Evolutionary conservation across 2,329 filamentous ascomycete genomes (phyloP).

Genomic region (Nemania bipapillata): DNA sequence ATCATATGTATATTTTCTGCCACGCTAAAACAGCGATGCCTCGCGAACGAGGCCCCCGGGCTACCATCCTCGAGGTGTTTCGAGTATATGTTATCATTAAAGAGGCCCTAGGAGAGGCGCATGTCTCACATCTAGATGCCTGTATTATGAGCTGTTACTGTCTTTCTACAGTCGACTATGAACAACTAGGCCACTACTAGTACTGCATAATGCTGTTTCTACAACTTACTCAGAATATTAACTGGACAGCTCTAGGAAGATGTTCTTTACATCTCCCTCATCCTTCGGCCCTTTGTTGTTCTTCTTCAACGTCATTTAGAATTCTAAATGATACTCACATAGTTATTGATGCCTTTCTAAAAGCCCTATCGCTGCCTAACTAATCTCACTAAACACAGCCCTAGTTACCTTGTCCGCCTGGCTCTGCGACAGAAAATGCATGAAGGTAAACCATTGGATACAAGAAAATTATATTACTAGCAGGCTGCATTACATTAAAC

Average conservation of each 20-base stretch:
- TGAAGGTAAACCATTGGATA: no score
- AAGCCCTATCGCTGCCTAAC: no score
- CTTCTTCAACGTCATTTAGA: no score
- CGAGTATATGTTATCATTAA: conserved; percentile 13
- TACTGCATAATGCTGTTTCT: neutral
- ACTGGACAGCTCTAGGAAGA: neutral
- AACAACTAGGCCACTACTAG: neutral
- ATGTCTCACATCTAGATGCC: conserved; percentile 14
- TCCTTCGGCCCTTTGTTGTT: neutral
- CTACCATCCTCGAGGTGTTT: conserved; percentile 13
- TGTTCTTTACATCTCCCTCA: neutral
- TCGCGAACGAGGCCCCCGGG: conserved; percentile 5
- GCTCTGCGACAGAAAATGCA: no score
- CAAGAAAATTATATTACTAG: no score
- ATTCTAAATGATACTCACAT: no score
- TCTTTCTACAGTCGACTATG: no score
- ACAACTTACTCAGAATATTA: neutral
- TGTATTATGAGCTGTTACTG: conserved; percentile 3
- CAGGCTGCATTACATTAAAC: no score
- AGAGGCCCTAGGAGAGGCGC: neutral
- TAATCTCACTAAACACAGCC: no score
- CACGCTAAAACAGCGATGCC: neutral
- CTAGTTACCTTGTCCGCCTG: no score
- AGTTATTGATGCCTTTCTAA: no score
- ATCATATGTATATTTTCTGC: neutral